Evolutionary conservation across 1,139 yeast species (phyloP).

Genomic region (Kluyveromyces sp.): DNA sequence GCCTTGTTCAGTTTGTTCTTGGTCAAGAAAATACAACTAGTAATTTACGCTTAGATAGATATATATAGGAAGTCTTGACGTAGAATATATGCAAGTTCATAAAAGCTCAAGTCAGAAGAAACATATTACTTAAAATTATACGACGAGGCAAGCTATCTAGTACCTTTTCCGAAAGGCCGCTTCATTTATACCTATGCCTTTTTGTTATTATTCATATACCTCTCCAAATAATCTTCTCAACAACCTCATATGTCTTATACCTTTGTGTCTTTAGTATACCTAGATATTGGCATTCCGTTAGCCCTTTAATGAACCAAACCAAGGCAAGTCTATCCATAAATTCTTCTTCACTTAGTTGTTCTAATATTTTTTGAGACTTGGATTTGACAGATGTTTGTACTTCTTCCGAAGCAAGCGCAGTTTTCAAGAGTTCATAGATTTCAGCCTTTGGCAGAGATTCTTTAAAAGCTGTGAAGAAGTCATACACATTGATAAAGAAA

Average conservation of each 20-base stretch:
- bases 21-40: conserved; percentile 28
- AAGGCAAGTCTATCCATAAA: conserved; percentile 47
- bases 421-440: conserved; percentile 32
- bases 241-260: conserved; percentile 42
- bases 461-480: conserved; percentile 66
- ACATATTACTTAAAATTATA: too few species aligned
- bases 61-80: conserved; percentile 1
- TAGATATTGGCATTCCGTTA: conserved; percentile 45
- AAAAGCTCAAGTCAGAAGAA: background rate
- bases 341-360: conserved; percentile 23
- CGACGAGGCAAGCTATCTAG: background rate
- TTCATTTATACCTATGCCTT: background rate
- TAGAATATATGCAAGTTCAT: background rate
- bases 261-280: conserved; percentile 45
- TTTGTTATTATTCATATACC: conserved; percentile 34
- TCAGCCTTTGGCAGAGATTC: conserved; percentile 40
- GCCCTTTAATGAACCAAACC: conserved; percentile 51
- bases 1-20: conserved; percentile 55
- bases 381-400: conserved; percentile 12
- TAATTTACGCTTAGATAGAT: conserved; percentile 4
- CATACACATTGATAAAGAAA: conserved; percentile 62
- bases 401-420: conserved; percentile 21
- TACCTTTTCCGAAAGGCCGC: background rate
- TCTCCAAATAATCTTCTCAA: conserved; percentile 56
- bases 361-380: conserved; percentile 20